Base-by-base conservation (phyloP, 192 early-diverging fungal species). In the Rhizophagus sp. region DNA sequence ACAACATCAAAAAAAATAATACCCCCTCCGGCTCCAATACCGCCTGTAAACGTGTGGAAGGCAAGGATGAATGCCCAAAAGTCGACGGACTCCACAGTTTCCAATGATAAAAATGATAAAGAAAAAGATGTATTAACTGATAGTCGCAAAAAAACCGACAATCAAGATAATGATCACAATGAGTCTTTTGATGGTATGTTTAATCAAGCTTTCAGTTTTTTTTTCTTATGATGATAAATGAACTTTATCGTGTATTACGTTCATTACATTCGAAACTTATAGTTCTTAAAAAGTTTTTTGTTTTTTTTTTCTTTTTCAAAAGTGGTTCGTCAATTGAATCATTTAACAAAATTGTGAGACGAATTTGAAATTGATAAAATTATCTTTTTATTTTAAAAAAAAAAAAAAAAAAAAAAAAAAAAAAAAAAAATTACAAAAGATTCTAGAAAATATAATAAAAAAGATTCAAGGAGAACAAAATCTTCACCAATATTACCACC, bases 11-110 rank as follows among this genome's bases (percentile, higher is more conserved):
- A 47, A 70, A 79, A 70, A 49, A 62, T 36, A 50, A 34, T 39
- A 61, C 78, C 78, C 24, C 24, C 33, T 47, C 67, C 78, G 33
- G 63, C 75, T 24, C 78, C 78, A 7, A 79, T 70, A 63, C 78
- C 66, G 0, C 0, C 78, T 62, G 67, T 79, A n/a, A 79, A 79
- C 47, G 44, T 70, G 22, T 79, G 78, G 78, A 30, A 68, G 62
- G 52, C 70, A 7, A 68, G 78, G 25, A 76, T 36, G 74, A 34
- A 41, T 34, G 50, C 74, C 10, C 62, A 36, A 24, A 62, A 68
- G 19, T 57, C 39, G 17, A 47, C 19, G 27, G 49, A 79, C 13
- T 44, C 12, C 47, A 50, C 62, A 11, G n/a, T 8, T 44, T 10
- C n/a, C 24, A 47, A 50, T 49, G 25, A 67, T 33, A 50, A 50